A percentile compares a stretch with the other conserved stretches of the same genome.
Evolutionary conservation across 208 protist genomes (phyloP).

Genomic region (Wallacemonas sp.): DNA sequence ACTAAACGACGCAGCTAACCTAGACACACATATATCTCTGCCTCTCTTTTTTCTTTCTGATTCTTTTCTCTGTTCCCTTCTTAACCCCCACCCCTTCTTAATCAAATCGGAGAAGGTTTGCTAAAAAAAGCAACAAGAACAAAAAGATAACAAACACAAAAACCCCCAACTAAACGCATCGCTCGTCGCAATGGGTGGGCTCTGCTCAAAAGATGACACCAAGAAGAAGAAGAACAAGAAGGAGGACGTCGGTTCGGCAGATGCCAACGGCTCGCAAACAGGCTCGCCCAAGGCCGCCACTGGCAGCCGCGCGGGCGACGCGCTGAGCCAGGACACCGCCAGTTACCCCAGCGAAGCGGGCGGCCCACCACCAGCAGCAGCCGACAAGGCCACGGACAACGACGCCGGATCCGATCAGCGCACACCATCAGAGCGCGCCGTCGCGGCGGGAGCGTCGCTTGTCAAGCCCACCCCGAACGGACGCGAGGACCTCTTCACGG

Average conservation of each 20-base stretch:
- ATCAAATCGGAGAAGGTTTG: no score
- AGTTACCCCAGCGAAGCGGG: conserved; percentile 1
- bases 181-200: conserved; percentile 2
- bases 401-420: no score
- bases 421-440: no score
- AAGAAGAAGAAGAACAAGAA: conserved; percentile 17
- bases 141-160: background rate
- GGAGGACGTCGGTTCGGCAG: no score
- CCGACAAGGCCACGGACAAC: background rate
- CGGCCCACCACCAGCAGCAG: background rate
- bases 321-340: background rate
- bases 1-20: no score
- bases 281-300: background rate
- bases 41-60: background rate
- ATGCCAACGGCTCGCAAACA: conserved; percentile 2
- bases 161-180: background rate
- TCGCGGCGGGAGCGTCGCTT: no score
- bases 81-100: no score
- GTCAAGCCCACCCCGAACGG: background rate
- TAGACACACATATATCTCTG: background rate
- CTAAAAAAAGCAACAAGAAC: background rate
- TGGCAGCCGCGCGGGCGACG: background rate
- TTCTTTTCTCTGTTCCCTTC: background rate
- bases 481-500: conserved; percentile 18
- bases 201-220: conserved; percentile 14